phyloP scores from a whole-genome alignment of 2,329 filamentous ascomycete species.

The Bipolaris sorokiniana region DNA sequence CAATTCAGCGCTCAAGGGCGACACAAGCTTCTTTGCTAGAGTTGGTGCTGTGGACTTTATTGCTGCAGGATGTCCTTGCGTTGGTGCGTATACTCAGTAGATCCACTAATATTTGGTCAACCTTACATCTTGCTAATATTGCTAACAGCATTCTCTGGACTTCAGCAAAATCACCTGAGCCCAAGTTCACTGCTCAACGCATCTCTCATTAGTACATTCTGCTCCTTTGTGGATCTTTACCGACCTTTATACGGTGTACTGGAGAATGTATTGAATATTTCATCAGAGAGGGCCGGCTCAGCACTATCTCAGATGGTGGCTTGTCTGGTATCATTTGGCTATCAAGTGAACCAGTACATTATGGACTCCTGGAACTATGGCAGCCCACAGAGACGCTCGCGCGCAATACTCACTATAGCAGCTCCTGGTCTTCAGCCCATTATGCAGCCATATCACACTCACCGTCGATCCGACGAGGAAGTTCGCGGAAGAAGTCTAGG shows the following conservation, averaged over 20 bases:
- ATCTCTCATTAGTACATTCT: conserved; percentile 78
- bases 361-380: conserved; percentile 74
- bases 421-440: conserved; percentile 69
- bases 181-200: conserved; percentile 69
- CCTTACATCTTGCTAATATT: background rate
- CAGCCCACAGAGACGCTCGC: conserved; percentile 67
- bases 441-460: conserved; percentile 63
- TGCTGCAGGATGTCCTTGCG: conserved; percentile 76
- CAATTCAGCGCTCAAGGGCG: conserved; percentile 59
- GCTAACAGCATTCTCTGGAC: conserved; percentile 65
- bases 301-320: conserved; percentile 77
- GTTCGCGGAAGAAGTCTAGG: conserved; percentile 58
- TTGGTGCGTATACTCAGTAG: conserved; percentile 37
- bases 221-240: conserved; percentile 75
- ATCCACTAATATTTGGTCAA: too few species aligned
- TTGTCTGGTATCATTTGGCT: conserved; percentile 75
- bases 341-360: conserved; percentile 72
- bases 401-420: conserved; percentile 74
- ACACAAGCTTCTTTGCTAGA: conserved; percentile 55
- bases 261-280: conserved; percentile 76
- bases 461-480: conserved; percentile 61
- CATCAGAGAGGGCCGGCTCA: conserved; percentile 62
- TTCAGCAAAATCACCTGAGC: conserved; percentile 66
- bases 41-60: conserved; percentile 72
- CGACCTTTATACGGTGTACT: conserved; percentile 75